Evolutionary conservation across 345 rosid species (phyloP).

Genomic region (Anacardium occidentale): DNA sequence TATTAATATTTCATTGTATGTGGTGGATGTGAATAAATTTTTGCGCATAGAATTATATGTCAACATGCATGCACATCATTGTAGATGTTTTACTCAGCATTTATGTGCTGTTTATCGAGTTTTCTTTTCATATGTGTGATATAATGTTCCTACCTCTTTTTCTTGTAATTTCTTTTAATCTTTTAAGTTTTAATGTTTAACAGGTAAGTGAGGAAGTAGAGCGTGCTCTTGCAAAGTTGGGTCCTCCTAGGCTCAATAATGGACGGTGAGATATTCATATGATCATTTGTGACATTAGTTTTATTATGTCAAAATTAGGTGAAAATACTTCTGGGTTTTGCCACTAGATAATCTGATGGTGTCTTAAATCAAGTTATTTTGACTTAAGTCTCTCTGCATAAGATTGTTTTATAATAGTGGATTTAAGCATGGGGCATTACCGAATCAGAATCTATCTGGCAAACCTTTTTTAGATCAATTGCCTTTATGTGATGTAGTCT

Average conservation of each 20-base stretch:
- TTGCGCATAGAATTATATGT: no score
- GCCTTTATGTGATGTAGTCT: neutral
- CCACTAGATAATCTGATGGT: neutral
- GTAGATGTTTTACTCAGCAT: no score
- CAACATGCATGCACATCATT: no score
- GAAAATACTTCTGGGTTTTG: neutral
- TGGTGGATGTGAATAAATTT: no score
- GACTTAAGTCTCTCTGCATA: neutral
- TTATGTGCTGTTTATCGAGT: no score
- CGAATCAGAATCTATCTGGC: slow-evolving; percentile 2
- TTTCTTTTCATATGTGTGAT: no score
- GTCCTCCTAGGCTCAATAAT: no score
- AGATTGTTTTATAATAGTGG: slow-evolving; percentile 3
- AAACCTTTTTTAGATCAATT: neutral
- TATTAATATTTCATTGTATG: neutral
- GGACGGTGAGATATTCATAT: neutral
- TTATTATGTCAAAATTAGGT: neutral
- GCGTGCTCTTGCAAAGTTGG: no score
- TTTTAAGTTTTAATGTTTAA: no score
- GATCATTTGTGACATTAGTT: neutral
- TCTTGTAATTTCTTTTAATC: no score
- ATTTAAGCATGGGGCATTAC: neutral
- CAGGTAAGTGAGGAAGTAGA: no score
- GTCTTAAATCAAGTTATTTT: neutral
- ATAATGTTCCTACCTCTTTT: no score